A percentile compares a stretch with the other conserved stretches of the same genome.
Evolutionary conservation across 1,284 basidiomycete genomes (phyloP).

Genomic region (Ceratobasidium theobromae): DNA sequence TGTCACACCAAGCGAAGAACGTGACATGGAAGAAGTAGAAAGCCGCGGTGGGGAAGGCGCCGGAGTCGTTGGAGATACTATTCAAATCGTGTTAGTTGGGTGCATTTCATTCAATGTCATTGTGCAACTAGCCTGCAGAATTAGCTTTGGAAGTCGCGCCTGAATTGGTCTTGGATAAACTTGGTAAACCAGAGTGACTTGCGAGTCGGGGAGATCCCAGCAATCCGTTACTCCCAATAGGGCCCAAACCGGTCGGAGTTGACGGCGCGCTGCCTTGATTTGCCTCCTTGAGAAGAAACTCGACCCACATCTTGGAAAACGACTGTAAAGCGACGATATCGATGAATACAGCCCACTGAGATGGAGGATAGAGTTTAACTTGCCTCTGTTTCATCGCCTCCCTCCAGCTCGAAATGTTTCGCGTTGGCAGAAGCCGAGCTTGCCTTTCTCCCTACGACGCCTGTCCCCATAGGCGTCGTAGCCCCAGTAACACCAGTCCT

Average conservation of each 20-base stretch:
- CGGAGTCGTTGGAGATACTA: constrained; percentile 22
- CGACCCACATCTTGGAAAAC: constrained; percentile 92
- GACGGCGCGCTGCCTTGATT: constrained; percentile 50
- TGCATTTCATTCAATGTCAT: not conserved
- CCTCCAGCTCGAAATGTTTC: constrained; percentile 60
- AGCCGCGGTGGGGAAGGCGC: constrained; percentile 26
- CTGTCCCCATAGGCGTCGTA: not conserved
- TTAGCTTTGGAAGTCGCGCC: not conserved
- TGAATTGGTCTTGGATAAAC: constrained; percentile 7
- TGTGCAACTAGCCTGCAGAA: not conserved
- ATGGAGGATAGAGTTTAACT: constrained; percentile 32
- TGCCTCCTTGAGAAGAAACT: constrained; percentile 90
- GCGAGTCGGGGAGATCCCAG: constrained; percentile 2
- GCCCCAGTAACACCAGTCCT: constrained; percentile 45
- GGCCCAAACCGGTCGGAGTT: constrained; percentile 12
- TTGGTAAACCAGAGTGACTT: constrained; percentile 14
- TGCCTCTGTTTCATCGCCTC: constrained; percentile 77
- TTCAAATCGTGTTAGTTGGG: not conserved
- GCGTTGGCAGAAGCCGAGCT: constrained; percentile 45
- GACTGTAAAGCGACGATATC: constrained; percentile 56
- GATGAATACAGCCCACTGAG: not conserved
- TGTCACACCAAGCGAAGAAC: constrained; percentile 16
- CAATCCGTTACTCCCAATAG: not conserved
- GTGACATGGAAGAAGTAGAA: constrained; percentile 24
- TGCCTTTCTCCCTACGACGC: constrained; percentile 7